Percentiles rank a stretch among this genome's conserved stretches.
Evolutionary conservation across 2,329 filamentous ascomycete species (phyloP).

Genomic region (Calonectria fujianensis): DNA sequence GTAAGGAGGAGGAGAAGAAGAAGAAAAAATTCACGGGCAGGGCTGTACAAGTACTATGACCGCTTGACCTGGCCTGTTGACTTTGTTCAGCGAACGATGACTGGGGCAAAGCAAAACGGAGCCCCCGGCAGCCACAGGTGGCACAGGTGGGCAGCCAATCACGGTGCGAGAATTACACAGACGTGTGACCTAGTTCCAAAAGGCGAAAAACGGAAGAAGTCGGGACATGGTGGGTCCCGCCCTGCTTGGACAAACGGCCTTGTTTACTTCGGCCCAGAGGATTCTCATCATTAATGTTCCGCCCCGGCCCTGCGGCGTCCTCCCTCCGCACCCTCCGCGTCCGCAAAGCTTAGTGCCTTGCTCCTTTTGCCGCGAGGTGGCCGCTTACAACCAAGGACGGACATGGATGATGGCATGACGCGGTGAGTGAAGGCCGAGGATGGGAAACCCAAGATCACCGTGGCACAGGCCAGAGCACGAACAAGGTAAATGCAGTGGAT

Average conservation of each 20-base stretch:
- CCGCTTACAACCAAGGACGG: not conserved
- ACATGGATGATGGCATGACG: not conserved
- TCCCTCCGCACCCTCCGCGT: not conserved
- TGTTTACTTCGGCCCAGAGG: constrained; percentile 1
- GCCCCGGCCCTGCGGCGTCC: constrained; percentile 19
- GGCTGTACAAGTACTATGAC: constrained; percentile 63
- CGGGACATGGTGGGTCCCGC: constrained; percentile 54
- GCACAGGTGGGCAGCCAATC: constrained; percentile 61
- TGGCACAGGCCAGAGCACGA: not conserved
- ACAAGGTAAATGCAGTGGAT: not conserved
- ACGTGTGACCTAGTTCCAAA: constrained; percentile 48
- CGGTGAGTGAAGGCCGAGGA: not conserved
- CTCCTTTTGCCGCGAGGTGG: constrained; percentile 5
- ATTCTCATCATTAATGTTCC: constrained; percentile 18
- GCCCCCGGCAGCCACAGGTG: constrained; percentile 48
- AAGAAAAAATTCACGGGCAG: constrained; percentile 52
- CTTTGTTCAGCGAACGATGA: constrained; percentile 37
- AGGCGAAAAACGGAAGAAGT: constrained; percentile 56
- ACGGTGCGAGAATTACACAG: constrained; percentile 58
- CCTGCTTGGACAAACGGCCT: constrained; percentile 20
- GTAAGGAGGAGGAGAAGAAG: constrained; percentile 48
- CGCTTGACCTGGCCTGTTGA: constrained; percentile 58
- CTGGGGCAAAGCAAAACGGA: constrained; percentile 5
- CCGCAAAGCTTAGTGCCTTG: not conserved
- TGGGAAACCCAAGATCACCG: not conserved